Evolutionary conservation across 441 rosid species (phyloP).

Genomic region (Erodium trifolium): DNA sequence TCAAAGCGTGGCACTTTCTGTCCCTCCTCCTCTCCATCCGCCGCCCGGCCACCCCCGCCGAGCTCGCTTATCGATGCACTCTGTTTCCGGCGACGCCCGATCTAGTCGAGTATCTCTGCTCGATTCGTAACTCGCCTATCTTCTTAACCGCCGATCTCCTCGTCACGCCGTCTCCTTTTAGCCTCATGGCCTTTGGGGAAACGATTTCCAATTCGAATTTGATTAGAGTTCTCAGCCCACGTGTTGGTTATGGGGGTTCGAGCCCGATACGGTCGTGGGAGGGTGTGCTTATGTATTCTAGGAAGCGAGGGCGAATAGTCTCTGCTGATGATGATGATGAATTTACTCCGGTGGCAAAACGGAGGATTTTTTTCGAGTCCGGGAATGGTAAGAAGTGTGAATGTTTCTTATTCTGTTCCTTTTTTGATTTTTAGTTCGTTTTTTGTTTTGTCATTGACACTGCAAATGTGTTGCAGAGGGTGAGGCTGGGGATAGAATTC

Average conservation of each 20-base stretch:
- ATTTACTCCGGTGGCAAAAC: background rate
- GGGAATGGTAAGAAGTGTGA: conserved; percentile 11
- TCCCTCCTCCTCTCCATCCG: conserved; percentile 50
- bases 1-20: conserved; percentile 58
- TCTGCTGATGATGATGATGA: background rate
- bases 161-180: conserved; percentile 39
- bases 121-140: conserved; percentile 43
- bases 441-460: background rate
- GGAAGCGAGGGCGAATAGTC: conserved; percentile 38
- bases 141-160: conserved; percentile 20
- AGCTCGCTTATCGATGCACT: conserved; percentile 39
- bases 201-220: conserved; percentile 24
- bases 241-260: background rate
- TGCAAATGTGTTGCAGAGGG: conserved; percentile 13
- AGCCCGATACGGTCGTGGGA: background rate
- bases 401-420: background rate
- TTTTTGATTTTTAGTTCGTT: background rate
- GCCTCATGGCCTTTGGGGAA: conserved; percentile 23
- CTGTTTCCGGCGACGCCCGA: conserved; percentile 40
- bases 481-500: conserved; percentile 14
- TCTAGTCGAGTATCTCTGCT: conserved; percentile 39
- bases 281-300: conserved; percentile 17
- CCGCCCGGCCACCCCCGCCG: conserved; percentile 34
- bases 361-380: conserved; percentile 19
- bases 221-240: conserved; percentile 14